These are phyloP conservation scores for Beverwykella pulmonaria DNA, from an alignment of 495 filamentous ascomycete species.

Conservation along the genomic window DNA sequence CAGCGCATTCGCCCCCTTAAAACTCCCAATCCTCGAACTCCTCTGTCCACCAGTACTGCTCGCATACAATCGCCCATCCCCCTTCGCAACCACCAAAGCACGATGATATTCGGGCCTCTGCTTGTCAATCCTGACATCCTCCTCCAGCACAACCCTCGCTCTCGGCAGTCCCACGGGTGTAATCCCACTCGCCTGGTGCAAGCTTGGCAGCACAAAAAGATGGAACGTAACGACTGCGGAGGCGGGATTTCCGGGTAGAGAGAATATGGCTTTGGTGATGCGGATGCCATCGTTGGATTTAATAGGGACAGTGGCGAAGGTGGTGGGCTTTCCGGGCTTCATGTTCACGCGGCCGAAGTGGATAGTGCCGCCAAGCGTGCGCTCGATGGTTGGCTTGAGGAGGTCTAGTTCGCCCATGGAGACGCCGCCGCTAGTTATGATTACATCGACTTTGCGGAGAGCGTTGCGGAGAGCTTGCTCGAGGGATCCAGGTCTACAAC, in stretches of 20 bases:
- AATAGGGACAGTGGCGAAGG: conserved; percentile 84
- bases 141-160: conserved; percentile 69
- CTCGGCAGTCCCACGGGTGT: conserved; percentile 67
- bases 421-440: conserved; percentile 92
- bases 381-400: conserved; percentile 95
- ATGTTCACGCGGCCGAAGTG: conserved; percentile 96
- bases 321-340: conserved; percentile 98
- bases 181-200: conserved; percentile 71
- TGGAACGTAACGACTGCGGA: conserved; percentile 90
- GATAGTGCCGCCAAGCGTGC: conserved; percentile 84
- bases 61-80: conserved; percentile 72
- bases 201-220: conserved; percentile 86
- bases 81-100: conserved; percentile 61
- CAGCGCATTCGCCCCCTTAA: conserved; percentile 84
- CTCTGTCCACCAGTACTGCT: conserved; percentile 86
- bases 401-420: conserved; percentile 98
- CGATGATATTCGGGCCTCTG: conserved; percentile 86
- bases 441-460: conserved; percentile 72
- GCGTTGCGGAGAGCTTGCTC: conserved; percentile 75
- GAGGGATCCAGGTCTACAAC: conserved; percentile 61
- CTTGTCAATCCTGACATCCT: conserved; percentile 72
- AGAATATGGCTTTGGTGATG: conserved; percentile 75
- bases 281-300: conserved; percentile 52
- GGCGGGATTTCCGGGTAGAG: conserved; percentile 91
- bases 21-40: conserved; percentile 84